Evolutionary conservation across 768 basidiomycete species (phyloP).

Genomic region (Russula emetica): DNA sequence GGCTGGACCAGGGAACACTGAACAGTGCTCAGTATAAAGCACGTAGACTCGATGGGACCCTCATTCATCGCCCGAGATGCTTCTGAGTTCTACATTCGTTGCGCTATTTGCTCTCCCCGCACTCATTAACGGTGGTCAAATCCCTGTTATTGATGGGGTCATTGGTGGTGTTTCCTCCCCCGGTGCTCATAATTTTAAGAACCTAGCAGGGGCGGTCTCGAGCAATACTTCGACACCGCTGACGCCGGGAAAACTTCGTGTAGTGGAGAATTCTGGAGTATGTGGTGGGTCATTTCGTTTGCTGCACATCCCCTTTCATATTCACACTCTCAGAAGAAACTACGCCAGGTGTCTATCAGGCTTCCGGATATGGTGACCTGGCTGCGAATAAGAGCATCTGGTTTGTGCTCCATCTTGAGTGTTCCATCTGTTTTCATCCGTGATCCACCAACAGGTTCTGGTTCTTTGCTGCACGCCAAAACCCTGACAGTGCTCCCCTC

Average conservation of each 20-base stretch:
- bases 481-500: constrained; percentile 55
- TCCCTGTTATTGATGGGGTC: constrained; percentile 49
- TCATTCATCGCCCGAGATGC: constrained; percentile 25
- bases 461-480: constrained; percentile 61
- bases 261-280: constrained; percentile 57
- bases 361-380: constrained; percentile 61
- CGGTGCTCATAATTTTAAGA: background rate
- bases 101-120: constrained; percentile 26
- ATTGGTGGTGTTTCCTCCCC: constrained; percentile 41
- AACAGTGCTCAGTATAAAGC: background rate
- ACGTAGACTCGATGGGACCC: background rate
- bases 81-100: constrained; percentile 18
- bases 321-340: constrained; percentile 39
- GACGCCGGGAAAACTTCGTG: constrained; percentile 48
- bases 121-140: constrained; percentile 36
- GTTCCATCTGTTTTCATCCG: background rate
- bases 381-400: constrained; percentile 53
- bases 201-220: background rate
- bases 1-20: too few relatives aligned
- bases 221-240: constrained; percentile 14
- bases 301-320: background rate
- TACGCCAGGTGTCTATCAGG: constrained; percentile 56
- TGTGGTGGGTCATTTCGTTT: constrained; percentile 39
- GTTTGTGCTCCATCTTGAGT: constrained; percentile 31
- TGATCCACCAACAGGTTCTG: constrained; percentile 47